Conservation (phyloP, 2,329 filamentous ascomycete species). For the Neonectria punicea region DNA sequence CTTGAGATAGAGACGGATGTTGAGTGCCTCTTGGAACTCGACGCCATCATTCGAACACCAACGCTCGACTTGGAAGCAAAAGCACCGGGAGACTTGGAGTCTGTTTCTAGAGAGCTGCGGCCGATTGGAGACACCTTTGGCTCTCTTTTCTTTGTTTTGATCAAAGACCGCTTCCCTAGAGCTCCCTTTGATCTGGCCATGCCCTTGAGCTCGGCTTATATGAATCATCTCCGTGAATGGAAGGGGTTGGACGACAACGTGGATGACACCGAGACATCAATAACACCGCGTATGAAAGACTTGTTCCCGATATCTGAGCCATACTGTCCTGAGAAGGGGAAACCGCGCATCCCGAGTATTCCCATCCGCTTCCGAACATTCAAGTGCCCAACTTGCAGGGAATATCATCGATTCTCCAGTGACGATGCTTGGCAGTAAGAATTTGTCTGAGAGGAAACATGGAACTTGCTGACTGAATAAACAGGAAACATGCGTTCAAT, state of each 20-base stretch:
- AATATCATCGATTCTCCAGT: background rate
- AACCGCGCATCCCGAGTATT: background rate
- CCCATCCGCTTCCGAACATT: background rate
- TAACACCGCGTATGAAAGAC: too few species aligned
- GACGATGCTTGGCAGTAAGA: background rate
- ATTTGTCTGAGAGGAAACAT: background rate
- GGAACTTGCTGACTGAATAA: background rate
- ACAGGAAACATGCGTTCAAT: background rate
- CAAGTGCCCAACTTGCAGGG: background rate
- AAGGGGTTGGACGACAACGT: too few species aligned
- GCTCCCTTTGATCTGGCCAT: background rate
- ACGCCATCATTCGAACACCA: background rate
- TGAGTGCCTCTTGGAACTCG: background rate
- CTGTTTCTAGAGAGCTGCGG: background rate
- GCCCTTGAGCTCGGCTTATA: background rate
- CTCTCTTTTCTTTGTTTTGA: background rate
- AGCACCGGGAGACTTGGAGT: background rate
- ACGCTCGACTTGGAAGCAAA: background rate
- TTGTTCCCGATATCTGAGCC: background rate
- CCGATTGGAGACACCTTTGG: background rate
- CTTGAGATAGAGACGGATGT: background rate
- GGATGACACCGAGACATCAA: too few species aligned
- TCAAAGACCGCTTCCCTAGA: background rate
- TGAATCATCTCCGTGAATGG: background rate
- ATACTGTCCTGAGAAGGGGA: background rate